Evolutionary conservation across 306 rosid genomes (phyloP), one percentile per base, ranked within the genome.

Genomic region (Citrullus amarus): DNA sequence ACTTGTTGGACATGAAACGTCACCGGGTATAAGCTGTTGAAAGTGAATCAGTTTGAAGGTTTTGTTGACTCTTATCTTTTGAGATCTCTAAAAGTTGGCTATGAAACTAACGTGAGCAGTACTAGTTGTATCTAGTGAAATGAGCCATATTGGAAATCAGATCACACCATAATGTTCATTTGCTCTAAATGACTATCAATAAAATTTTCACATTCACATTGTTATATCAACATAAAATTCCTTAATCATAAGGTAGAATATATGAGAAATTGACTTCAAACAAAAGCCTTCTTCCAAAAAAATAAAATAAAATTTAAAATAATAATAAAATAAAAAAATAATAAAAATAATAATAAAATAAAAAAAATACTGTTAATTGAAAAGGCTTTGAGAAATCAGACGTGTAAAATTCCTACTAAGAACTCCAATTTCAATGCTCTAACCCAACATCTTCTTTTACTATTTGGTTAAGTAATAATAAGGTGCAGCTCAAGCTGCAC

Each of bases 1-100:
- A 57, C 88, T 79, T 91, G 81, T 79, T 91, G 84, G 88, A 84
- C 77, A 84, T 8, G 80, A 95, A 91, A 82, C 85, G 61, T 81
- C 86, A 59, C 63, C 81, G 76, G 5, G 89, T 92, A 57, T 86
- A 84, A 80, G 18, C 8, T 16, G 62, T 32, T 73, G 62, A 30
- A 17, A 73, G 9, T 9, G 62, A 50, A 4, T 32, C 62, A 7
- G 78, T 11, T 16, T 13, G 39, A 11, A 20, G 77, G 30, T 71
- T 71, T 73, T 51, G 78, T 28, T 73, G 9, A 44, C 41, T 4
- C 9, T 73, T 73, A 73, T 53, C 78, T 34, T 25, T 50, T 73
- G 62, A 73, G 30, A 53, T 30, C 22, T 73, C 5, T 73, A 1
- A 9, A 5, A 43, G 14, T 68, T 41, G n/a, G 59, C 58, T 22